These are phyloP conservation scores for Aspergillus diversus DNA, from an alignment of 495 filamentous ascomycete genomes.

Conservation along the genomic window DNA sequence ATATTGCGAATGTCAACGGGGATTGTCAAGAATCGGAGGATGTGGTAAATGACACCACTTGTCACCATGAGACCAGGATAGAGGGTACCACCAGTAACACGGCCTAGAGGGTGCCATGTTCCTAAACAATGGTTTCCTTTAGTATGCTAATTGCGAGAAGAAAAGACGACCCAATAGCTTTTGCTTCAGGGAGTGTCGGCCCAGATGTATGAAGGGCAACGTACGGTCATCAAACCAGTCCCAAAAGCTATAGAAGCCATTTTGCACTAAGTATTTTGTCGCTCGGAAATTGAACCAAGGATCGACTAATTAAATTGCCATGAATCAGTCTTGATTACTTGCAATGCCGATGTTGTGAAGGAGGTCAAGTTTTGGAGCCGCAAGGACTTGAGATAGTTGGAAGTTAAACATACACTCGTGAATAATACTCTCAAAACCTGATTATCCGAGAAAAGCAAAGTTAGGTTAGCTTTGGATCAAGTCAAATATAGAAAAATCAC, in stretches of 20 bases:
- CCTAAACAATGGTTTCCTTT: constrained; percentile 47
- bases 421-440: constrained; percentile 98
- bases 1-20: constrained; percentile 99
- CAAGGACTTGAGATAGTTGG: background rate
- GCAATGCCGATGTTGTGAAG: constrained; percentile 8
- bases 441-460: constrained; percentile 2
- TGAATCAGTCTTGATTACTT: constrained; percentile 21
- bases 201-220: constrained; percentile 29
- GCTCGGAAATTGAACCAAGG: constrained; percentile 99
- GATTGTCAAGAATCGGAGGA: constrained; percentile 86
- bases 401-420: constrained; percentile 82
- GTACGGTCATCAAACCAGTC: constrained; percentile 99
- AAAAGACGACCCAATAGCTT: constrained; percentile 19
- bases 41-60: constrained; percentile 93
- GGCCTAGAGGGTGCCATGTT: constrained; percentile 99
- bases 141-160: constrained; percentile 21
- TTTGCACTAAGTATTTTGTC: constrained; percentile 92
- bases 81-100: constrained; percentile 97
- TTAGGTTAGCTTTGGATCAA: constrained; percentile 38
- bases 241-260: constrained; percentile 99
- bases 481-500: background rate
- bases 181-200: background rate
- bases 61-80: constrained; percentile 99
- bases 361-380: background rate
- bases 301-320: constrained; percentile 67